Conservation (phyloP, 1,284 basidiomycete genomes). For the Cystobasidium sp. region DNA sequence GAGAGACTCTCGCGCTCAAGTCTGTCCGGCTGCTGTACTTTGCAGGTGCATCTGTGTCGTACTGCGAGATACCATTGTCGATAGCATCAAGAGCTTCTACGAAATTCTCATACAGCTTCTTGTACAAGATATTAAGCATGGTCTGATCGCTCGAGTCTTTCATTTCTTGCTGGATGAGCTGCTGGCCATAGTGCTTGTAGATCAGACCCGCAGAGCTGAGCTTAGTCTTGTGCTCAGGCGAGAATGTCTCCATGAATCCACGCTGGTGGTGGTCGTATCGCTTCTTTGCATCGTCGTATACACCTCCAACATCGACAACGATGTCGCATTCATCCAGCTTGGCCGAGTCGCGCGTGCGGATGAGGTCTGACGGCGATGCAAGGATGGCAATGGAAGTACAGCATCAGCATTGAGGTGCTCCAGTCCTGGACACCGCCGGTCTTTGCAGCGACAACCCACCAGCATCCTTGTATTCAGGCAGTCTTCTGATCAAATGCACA, state of each 20-base stretch:
- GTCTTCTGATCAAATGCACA: slow-evolving; percentile 84
- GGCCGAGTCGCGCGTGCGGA: slow-evolving; percentile 78
- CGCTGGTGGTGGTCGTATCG: slow-evolving; percentile 97
- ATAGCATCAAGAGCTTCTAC: slow-evolving; percentile 77
- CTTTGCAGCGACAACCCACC: slow-evolving; percentile 60
- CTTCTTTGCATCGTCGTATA: slow-evolving; percentile 77
- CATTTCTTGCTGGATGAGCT: slow-evolving; percentile 31
- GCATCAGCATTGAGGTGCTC: neutral
- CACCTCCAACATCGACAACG: slow-evolving; percentile 96
- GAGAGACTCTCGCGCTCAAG: slow-evolving; percentile 76
- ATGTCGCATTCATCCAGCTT: slow-evolving; percentile 84
- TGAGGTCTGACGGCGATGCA: slow-evolving; percentile 64
- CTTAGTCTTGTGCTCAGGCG: slow-evolving; percentile 77
- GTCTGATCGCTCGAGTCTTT: slow-evolving; percentile 60
- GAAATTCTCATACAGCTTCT: slow-evolving; percentile 76
- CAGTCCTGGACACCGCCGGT: neutral
- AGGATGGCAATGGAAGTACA: slow-evolving; percentile 10
- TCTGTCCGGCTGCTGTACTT: slow-evolving; percentile 78
- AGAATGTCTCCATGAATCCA: slow-evolving; percentile 88
- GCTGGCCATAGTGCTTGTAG: slow-evolving; percentile 94
- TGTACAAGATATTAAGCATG: slow-evolving; percentile 75
- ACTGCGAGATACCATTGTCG: slow-evolving; percentile 91
- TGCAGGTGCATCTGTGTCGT: slow-evolving; percentile 62
- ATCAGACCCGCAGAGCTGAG: slow-evolving; percentile 90
- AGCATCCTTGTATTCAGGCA: slow-evolving; percentile 73